phyloP scores from a whole-genome alignment of 495 filamentous ascomycete genomes.

The Chaetomidium leptoderma region DNA sequence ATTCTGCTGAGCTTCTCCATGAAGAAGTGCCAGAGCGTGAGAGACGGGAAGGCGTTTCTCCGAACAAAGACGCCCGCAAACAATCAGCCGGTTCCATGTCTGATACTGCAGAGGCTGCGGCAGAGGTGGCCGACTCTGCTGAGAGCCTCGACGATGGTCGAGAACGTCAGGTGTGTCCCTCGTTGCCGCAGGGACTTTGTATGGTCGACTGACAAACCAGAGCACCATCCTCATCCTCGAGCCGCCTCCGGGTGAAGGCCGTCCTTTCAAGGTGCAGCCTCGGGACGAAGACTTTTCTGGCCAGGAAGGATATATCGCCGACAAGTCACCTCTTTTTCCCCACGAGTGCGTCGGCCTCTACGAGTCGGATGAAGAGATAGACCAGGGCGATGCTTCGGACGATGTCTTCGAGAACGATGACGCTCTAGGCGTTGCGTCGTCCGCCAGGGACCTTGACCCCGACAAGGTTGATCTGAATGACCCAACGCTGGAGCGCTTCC shows the following conservation, averaged over 20 bases:
- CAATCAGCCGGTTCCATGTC: constrained; percentile 33
- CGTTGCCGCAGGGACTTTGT: constrained; percentile 16
- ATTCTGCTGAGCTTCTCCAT: constrained; percentile 40
- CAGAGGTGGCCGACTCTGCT: constrained; percentile 48
- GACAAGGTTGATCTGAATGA: constrained; percentile 43
- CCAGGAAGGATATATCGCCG: constrained; percentile 20
- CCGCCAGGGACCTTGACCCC: constrained; percentile 14
- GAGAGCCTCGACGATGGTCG: constrained; percentile 30
- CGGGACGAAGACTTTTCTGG: constrained; percentile 12
- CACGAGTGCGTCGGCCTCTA: constrained; percentile 42
- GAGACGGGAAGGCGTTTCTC: constrained; percentile 28
- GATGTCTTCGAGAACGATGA: constrained; percentile 20
- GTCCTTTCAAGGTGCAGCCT: not conserved
- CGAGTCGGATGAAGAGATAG: constrained; percentile 17
- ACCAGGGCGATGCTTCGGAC: constrained; percentile 11
- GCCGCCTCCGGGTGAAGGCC: constrained; percentile 12
- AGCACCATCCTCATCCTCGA: constrained; percentile 18
- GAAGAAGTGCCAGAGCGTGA: constrained; percentile 29
- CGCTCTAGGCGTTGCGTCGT: not conserved
- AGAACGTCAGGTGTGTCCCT: constrained; percentile 28
- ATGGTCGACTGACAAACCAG: constrained; percentile 3
- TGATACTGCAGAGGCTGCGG: constrained; percentile 41
- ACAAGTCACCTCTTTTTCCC: constrained; percentile 42
- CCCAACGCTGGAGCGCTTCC: constrained; percentile 50
- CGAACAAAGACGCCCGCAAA: constrained; percentile 28